phyloP scores from a whole-genome alignment of 805 yeast species.

The Lipomyces yamanashiensis region DNA sequence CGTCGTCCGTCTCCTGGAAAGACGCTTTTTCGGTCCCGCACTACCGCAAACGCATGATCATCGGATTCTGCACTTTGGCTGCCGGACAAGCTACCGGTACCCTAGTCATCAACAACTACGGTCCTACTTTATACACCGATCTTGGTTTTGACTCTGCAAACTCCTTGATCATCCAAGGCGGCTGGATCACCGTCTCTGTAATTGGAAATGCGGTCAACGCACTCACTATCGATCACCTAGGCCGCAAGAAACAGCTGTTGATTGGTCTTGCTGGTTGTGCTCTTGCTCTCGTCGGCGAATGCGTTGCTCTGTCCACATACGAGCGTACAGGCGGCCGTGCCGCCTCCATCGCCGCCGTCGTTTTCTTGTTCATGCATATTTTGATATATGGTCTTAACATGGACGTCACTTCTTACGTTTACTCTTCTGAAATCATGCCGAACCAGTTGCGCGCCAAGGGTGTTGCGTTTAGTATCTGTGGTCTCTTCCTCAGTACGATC shows the following conservation, averaged over 20 bases:
- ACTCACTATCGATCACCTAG: slow-evolving; percentile 21
- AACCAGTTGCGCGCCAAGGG: slow-evolving; percentile 19
- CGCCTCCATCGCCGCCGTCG: slow-evolving; percentile 17
- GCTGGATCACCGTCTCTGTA: slow-evolving; percentile 14
- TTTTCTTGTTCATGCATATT: slow-evolving; percentile 19
- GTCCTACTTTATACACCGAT: slow-evolving; percentile 39
- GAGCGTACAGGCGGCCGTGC: slow-evolving; percentile 11
- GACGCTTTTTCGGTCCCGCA: slow-evolving; percentile 13
- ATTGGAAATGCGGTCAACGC: slow-evolving; percentile 16
- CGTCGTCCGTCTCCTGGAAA: slow-evolving; percentile 16
- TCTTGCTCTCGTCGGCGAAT: slow-evolving; percentile 15
- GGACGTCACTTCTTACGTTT: slow-evolving; percentile 43
- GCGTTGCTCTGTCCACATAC: slow-evolving; percentile 10
- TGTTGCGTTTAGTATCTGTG: slow-evolving; percentile 19
- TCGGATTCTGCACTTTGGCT: slow-evolving; percentile 46
- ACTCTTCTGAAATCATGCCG: slow-evolving; percentile 43
- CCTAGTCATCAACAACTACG: slow-evolving; percentile 73
- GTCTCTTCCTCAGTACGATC: slow-evolving; percentile 12
- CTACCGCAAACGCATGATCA: slow-evolving; percentile 38
- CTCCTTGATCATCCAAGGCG: slow-evolving; percentile 16
- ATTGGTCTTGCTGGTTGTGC: slow-evolving; percentile 16
- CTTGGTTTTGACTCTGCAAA: slow-evolving; percentile 17
- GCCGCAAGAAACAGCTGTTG: slow-evolving; percentile 15
- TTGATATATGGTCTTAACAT: slow-evolving; percentile 14
- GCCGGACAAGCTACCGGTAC: slow-evolving; percentile 76